Percentiles rank a stretch among this genome's conserved stretches.
Conservation (phyloP, 2,329 filamentous ascomycete species). For the Onygenales sp. region DNA sequence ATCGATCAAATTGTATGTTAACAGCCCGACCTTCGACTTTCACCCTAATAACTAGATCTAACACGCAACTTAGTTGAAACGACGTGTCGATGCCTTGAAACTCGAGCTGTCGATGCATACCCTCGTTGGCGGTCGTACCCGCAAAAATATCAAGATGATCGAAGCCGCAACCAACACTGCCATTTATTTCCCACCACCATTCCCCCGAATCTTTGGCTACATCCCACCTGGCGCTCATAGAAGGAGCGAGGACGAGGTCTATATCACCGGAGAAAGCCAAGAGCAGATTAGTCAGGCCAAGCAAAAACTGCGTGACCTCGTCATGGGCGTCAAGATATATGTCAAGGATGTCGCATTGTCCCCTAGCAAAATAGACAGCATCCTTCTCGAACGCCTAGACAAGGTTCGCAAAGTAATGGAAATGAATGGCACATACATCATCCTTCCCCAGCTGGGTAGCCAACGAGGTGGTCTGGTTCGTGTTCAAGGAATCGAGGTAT, state of each 20-base stretch:
- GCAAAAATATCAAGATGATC: conserved; percentile 96
- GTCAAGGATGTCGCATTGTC: conserved; percentile 90
- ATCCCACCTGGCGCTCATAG: conserved; percentile 71
- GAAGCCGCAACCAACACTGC: conserved; percentile 92
- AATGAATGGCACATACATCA: conserved; percentile 86
- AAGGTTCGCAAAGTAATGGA: conserved; percentile 98
- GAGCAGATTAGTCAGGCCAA: conserved; percentile 84
- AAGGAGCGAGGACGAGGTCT: conserved; percentile 80
- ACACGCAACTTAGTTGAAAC: conserved; percentile 35
- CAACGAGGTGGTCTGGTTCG: conserved; percentile 68
- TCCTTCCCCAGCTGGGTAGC: conserved; percentile 80
- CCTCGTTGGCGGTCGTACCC: conserved; percentile 80
- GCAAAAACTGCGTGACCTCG: conserved; percentile 79
- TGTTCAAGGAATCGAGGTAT: conserved; percentile 84
- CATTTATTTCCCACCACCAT: conserved; percentile 95
- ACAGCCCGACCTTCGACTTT: conserved; percentile 13
- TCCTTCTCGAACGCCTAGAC: conserved; percentile 80
- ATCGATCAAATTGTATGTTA: conserved; percentile 79
- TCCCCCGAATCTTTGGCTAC: conserved; percentile 85
- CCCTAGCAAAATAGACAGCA: conserved; percentile 87
- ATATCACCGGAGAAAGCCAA: conserved; percentile 82
- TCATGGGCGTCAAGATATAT: conserved; percentile 68
- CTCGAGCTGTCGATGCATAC: conserved; percentile 84
- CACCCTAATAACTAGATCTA: conserved; percentile 3
- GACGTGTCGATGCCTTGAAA: conserved; percentile 64